phyloP scores from a whole-genome alignment of 2,329 filamentous ascomycete species.

The Colletotrichum plurivorum region DNA sequence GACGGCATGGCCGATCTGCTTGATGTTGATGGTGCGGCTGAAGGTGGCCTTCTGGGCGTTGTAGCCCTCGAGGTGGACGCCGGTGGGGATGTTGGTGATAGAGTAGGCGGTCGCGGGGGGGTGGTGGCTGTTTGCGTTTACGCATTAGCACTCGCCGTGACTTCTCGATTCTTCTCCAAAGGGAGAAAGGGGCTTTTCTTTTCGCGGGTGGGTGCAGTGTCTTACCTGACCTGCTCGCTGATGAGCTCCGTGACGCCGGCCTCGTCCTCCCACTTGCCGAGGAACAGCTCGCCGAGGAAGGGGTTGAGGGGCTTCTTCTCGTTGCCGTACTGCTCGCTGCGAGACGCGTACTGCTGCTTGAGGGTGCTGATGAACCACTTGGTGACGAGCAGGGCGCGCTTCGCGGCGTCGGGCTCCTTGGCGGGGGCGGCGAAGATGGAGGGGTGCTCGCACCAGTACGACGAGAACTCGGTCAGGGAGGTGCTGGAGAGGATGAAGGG shows the following conservation, averaged over 20 bases:
- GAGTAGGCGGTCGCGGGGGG: slow-evolving; percentile 95
- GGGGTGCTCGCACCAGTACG: slow-evolving; percentile 87
- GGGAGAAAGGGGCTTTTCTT: neutral
- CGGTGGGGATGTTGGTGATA: slow-evolving; percentile 88
- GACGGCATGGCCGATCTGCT: slow-evolving; percentile 92
- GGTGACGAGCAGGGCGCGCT: slow-evolving; percentile 87
- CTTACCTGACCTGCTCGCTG: slow-evolving; percentile 90
- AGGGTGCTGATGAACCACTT: slow-evolving; percentile 97
- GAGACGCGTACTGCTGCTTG: slow-evolving; percentile 84
- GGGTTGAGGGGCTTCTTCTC: slow-evolving; percentile 99
- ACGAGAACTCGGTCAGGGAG: slow-evolving; percentile 84
- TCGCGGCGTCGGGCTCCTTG: slow-evolving; percentile 82
- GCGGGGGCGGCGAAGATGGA: slow-evolving; percentile 85
- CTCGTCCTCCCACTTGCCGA: slow-evolving; percentile 90
- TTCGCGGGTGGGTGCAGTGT: neutral
- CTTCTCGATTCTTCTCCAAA: no score
- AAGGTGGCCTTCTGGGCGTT: slow-evolving; percentile 98
- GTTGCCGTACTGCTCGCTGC: slow-evolving; percentile 85
- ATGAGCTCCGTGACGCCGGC: slow-evolving; percentile 87
- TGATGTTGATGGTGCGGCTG: slow-evolving; percentile 92
- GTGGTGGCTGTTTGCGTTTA: slow-evolving; percentile 75
- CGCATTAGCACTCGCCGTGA: no score
- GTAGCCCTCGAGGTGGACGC: slow-evolving; percentile 86
- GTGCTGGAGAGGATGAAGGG: slow-evolving; percentile 86
- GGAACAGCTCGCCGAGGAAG: slow-evolving; percentile 93